Base-by-base conservation (phyloP, 2,329 filamentous ascomycete species). In the Pseudogymnoascus sp. region DNA sequence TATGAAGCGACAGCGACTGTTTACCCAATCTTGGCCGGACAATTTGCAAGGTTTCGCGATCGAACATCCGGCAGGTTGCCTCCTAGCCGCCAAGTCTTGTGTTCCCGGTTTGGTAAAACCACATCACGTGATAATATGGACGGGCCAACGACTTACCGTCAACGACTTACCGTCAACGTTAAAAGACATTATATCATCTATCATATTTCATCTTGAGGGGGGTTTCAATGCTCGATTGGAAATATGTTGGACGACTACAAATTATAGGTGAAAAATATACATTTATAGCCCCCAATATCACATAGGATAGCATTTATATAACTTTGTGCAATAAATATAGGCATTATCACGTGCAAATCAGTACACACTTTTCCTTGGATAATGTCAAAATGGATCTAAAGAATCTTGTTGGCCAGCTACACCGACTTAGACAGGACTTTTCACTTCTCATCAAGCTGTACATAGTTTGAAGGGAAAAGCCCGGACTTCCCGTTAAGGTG, bases 391-490 rank as follows among this genome's bases (percentile, higher is more conserved):
- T 55, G 49, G n/a, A 55, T 33, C 49, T 55, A 55, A 21, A 55
- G 49, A 33, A 55, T 55, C 49, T 33, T 55, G 33, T 55, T 33
- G 49, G 29, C 49, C n/a, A 55, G 49, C 49, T 55, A 55, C 16
- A 21, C 29, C 49, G 29, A 35, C 29, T n/a, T 16, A 55, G 29
- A 14, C 29, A 14, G 10, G 4, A 14, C 11, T 33, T 35, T 35
- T 55, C 49, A 55, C 66, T 61, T 73, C 39, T 73, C 69, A 60
- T 73, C 68, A 58, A 87, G 75, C 73, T 86, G 77, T 66, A 89
- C 86, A 69, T 89, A 89, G 73, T 89, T 88, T 72, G 86, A 82
- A 11, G 86, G 86, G 84, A 99, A 99, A 52, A 99, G 81, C 65
- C 94, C 94, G 31, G 83, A 83, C 63, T 87, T 83, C 60, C 92